Evolutionary conservation across 208 protist species (phyloP).

Genomic region (Crithidia expoeki): DNA sequence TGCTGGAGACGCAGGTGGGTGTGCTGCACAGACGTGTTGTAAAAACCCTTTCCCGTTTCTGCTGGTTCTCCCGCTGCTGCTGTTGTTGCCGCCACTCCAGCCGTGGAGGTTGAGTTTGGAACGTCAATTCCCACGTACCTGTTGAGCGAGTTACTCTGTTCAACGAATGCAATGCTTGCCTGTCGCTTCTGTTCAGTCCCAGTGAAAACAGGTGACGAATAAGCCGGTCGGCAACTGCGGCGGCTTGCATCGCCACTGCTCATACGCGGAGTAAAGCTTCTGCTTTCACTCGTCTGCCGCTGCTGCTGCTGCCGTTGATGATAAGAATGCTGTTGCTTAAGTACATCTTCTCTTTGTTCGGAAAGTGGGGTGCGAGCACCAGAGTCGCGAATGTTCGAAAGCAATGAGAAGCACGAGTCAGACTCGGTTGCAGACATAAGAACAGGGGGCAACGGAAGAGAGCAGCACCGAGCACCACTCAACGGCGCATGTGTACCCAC

Average conservation of each 20-base stretch:
- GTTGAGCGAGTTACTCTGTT: background rate
- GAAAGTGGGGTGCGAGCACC: background rate
- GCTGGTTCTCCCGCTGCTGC: background rate
- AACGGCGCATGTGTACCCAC: background rate
- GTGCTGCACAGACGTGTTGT: background rate
- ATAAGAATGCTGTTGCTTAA: too few species aligned
- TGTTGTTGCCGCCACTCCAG: too few species aligned
- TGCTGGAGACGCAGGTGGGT: background rate
- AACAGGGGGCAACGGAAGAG: background rate
- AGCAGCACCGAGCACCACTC: background rate
- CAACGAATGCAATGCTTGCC: background rate
- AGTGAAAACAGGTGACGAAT: background rate
- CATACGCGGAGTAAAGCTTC: conserved; percentile 1
- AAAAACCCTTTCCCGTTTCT: background rate
- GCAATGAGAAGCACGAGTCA: background rate
- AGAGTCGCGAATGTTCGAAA: background rate
- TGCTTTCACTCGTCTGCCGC: background rate
- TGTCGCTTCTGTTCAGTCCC: background rate
- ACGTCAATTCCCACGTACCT: background rate
- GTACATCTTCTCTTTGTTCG: too few species aligned
- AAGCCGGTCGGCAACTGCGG: conserved; percentile 7
- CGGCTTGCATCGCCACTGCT: conserved; percentile 4
- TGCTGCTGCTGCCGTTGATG: background rate
- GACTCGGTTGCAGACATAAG: background rate
- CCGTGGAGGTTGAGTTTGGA: background rate